A percentile compares a stretch with the other conserved stretches of the same genome.
phyloP scores from a whole-genome alignment of 2,329 filamentous ascomycete species.

The Cytospora piceae region DNA sequence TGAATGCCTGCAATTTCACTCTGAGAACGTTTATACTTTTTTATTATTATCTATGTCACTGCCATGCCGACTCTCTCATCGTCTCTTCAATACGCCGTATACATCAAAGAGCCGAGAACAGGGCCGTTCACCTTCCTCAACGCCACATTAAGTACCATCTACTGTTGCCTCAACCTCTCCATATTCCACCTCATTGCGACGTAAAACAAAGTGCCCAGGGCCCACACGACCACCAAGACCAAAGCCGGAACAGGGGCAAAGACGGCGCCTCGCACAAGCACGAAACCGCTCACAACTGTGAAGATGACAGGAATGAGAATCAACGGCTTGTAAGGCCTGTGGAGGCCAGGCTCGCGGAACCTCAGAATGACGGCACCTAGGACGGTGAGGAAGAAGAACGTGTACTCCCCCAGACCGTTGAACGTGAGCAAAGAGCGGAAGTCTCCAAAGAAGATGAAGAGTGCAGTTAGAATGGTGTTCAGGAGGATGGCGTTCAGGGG shows the following conservation, averaged over 20 bases:
- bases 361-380: conserved; percentile 61
- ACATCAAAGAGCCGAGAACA: background rate
- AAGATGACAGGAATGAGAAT: conserved; percentile 57
- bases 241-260: conserved; percentile 60
- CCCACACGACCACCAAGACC: conserved; percentile 56
- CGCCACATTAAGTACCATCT: background rate
- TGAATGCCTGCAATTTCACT: no score
- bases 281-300: conserved; percentile 61
- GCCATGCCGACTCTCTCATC: background rate
- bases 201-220: conserved; percentile 52
- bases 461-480: conserved; percentile 51
- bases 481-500: conserved; percentile 59
- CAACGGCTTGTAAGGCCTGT: conserved; percentile 59
- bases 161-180: conserved; percentile 5
- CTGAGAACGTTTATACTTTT: no score
- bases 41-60: background rate
- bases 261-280: conserved; percentile 60
- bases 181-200: conserved; percentile 24
- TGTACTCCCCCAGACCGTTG: conserved; percentile 62
- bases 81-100: no score
- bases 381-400: conserved; percentile 67
- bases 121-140: background rate
- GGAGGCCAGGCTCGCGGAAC: conserved; percentile 57
- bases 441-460: conserved; percentile 64
- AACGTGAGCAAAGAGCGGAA: conserved; percentile 65